A percentile compares a stretch with the other conserved stretches of the same genome.
Conservation (phyloP, 371 early-diverging fungal genomes). For the Zychaea mexicana region DNA sequence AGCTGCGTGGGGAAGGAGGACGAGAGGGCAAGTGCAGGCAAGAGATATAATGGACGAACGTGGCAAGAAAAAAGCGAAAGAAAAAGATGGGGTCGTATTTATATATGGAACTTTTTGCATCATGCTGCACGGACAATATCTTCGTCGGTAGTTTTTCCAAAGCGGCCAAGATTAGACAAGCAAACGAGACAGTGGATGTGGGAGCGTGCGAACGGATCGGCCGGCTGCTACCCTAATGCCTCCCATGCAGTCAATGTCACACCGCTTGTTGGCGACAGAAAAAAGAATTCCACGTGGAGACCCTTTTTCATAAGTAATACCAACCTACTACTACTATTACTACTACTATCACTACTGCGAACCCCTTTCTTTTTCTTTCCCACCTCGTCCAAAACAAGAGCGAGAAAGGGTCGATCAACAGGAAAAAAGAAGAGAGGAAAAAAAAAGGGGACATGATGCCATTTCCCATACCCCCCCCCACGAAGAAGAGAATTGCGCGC, state of each 20-base stretch:
- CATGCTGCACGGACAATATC: constrained; percentile 15
- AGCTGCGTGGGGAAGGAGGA: neutral
- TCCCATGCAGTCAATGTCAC: constrained; percentile 18
- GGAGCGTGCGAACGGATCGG: constrained; percentile 10
- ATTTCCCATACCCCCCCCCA: neutral
- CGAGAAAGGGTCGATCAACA: neutral
- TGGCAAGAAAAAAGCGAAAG: neutral
- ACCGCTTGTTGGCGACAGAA: constrained; percentile 8
- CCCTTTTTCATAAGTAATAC: neutral
- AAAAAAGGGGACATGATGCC: neutral
- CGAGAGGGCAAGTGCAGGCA: constrained; percentile 1
- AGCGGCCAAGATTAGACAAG: neutral
- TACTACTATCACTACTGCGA: neutral
- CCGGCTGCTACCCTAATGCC: neutral
- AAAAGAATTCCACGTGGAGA: constrained; percentile 6
- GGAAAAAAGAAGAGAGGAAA: neutral
- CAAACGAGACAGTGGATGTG: neutral
- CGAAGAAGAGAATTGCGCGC: neutral
- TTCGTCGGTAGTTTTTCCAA: neutral
- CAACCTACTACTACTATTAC: neutral
- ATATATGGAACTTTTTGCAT: neutral
- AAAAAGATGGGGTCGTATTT: constrained; percentile 10
- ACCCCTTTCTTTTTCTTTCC: too few species aligned
- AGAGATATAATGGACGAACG: neutral
- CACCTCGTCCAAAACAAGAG: too few species aligned